A percentile compares a stretch with the other conserved stretches of the same genome.
Evolutionary conservation across 495 filamentous ascomycete species (phyloP).

Genomic region (Recurvomyces mirabilis): DNA sequence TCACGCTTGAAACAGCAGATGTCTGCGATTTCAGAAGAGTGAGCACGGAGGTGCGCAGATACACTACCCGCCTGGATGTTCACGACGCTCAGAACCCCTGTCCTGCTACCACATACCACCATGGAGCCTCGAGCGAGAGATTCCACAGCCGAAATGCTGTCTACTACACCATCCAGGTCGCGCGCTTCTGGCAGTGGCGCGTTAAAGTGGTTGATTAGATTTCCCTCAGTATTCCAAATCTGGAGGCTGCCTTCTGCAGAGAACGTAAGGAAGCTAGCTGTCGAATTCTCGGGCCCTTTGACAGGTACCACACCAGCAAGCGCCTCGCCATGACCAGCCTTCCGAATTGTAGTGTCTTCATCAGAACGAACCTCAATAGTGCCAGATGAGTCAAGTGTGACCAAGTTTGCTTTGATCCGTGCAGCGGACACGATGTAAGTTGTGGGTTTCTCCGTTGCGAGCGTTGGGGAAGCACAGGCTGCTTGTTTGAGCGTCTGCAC

Average conservation of each 20-base stretch:
- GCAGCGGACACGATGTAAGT: too few relatives aligned
- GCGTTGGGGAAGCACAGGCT: too few relatives aligned
- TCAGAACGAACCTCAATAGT: too few relatives aligned
- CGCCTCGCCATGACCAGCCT: conserved; percentile 67
- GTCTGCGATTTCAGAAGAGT: conserved; percentile 74
- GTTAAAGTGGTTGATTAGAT: conserved; percentile 48
- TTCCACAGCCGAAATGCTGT: conserved; percentile 65
- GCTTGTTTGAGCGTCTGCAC: too few relatives aligned
- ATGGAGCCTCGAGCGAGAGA: conserved; percentile 47
- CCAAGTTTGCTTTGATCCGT: too few relatives aligned
- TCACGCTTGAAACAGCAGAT: conserved; percentile 54
- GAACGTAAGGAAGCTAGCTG: conserved; percentile 78
- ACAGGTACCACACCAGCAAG: conserved; percentile 65
- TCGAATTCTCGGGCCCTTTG: conserved; percentile 40
- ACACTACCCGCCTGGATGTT: conserved; percentile 36
- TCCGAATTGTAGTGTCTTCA: too few relatives aligned
- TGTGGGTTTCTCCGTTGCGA: too few relatives aligned
- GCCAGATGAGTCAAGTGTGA: conserved; percentile 46
- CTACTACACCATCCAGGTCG: conserved; percentile 43
- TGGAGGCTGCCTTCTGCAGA: conserved; percentile 63
- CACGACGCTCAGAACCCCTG: conserved; percentile 52
- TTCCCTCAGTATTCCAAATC: conserved; percentile 70
- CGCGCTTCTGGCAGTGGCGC: conserved; percentile 57
- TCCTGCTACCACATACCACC: conserved; percentile 73
- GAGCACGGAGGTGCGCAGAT: conserved; percentile 62